Evolutionary conservation across 2,329 filamentous ascomycete species (phyloP).

Genomic region (Aspergillus transmontanensis): DNA sequence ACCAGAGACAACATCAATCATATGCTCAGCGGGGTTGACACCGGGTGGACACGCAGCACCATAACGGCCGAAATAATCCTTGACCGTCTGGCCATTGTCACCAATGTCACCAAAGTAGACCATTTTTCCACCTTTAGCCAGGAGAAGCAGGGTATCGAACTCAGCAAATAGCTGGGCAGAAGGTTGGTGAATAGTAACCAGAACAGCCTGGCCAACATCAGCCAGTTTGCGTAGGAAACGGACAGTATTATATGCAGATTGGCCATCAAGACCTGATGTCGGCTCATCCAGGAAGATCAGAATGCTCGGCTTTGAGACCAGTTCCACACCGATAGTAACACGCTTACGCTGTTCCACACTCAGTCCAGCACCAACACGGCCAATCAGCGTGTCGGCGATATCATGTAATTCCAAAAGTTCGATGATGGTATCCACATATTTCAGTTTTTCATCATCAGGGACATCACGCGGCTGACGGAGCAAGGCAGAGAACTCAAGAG

Average conservation of each 20-base stretch:
- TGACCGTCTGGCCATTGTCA: slow-evolving; percentile 63
- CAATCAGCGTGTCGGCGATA: slow-evolving; percentile 65
- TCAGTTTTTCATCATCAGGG: slow-evolving; percentile 61
- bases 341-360: slow-evolving; percentile 70
- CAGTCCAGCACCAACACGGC: slow-evolving; percentile 43
- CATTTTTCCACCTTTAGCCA: slow-evolving; percentile 67
- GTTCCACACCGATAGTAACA: slow-evolving; percentile 71
- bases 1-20: slow-evolving; percentile 55
- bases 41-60: slow-evolving; percentile 64
- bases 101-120: slow-evolving; percentile 72
- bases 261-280: slow-evolving; percentile 68
- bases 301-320: slow-evolving; percentile 69
- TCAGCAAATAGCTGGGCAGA: slow-evolving; percentile 67
- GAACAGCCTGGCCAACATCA: slow-evolving; percentile 65
- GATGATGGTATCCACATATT: slow-evolving; percentile 66
- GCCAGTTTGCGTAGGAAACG: slow-evolving; percentile 68
- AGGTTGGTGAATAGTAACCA: slow-evolving; percentile 73
- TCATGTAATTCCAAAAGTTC: slow-evolving; percentile 64
- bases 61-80: slow-evolving; percentile 66
- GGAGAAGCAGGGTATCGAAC: slow-evolving; percentile 69
- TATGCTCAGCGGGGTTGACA: slow-evolving; percentile 64
- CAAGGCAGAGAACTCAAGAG: slow-evolving; percentile 66
- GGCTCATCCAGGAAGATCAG: slow-evolving; percentile 72
- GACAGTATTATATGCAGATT: slow-evolving; percentile 67
- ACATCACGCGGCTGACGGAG: slow-evolving; percentile 59